Conservation (phyloP, 1,284 basidiomycete species). For the Boletus calvinii region DNA sequence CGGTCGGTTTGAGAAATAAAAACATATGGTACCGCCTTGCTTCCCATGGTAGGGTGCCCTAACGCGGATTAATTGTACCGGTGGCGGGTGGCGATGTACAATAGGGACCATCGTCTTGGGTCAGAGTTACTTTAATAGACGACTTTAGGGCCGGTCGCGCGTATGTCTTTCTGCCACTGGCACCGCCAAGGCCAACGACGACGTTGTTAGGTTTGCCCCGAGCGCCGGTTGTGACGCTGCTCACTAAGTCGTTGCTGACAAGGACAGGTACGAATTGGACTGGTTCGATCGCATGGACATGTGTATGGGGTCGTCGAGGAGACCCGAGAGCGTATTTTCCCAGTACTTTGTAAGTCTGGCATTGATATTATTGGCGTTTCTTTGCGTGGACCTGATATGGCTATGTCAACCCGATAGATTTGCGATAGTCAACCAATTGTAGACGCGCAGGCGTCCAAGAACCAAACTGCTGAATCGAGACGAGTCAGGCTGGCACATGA, state of each 20-base stretch:
- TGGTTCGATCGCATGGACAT: constrained; percentile 7
- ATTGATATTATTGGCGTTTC: constrained; percentile 15
- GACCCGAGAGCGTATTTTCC: not conserved
- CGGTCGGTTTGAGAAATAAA: constrained; percentile 9
- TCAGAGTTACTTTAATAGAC: constrained; percentile 4
- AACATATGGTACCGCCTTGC: constrained; percentile 22
- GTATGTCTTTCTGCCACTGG: not conserved
- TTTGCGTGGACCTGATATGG: constrained; percentile 22
- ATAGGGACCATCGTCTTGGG: constrained; percentile 25
- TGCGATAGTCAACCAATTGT: constrained; percentile 22
- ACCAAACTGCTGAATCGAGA: constrained; percentile 28
- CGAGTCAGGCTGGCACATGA: constrained; percentile 41
- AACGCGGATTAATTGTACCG: constrained; percentile 25
- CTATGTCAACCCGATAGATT: constrained; percentile 18
- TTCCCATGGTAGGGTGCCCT: constrained; percentile 9
- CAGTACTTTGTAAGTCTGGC: constrained; percentile 11
- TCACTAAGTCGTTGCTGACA: constrained; percentile 7
- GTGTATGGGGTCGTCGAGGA: not conserved
- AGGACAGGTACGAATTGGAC: constrained; percentile 10
- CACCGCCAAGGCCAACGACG: constrained; percentile 18
- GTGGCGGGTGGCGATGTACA: constrained; percentile 38
- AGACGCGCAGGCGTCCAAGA: constrained; percentile 19
- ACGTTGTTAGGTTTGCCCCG: constrained; percentile 14
- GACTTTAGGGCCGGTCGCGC: constrained; percentile 26
- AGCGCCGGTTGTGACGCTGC: constrained; percentile 16